Base-by-base conservation (phyloP, 352 stramenopile genomes). In the Globisporangium uncinulatum region DNA sequence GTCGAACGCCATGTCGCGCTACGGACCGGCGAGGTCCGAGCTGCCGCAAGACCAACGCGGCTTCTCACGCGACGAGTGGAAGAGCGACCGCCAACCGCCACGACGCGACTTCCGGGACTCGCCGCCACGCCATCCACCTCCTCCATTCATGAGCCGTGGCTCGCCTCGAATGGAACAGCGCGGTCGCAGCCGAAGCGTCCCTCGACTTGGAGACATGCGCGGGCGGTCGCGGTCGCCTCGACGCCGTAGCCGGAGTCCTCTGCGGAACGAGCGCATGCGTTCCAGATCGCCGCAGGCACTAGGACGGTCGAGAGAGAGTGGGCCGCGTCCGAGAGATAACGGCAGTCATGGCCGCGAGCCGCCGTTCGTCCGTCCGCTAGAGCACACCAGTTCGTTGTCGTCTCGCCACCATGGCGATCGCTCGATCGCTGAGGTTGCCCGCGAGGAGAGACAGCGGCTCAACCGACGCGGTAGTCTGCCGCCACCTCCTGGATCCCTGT, bases 361-460 rank as follows among this genome's bases (percentile, higher is more conserved):
- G 43, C 43, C 19, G 8, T 10, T 48, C 2, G 58, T 66, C 11
- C 63, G 57, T 45, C 57, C 53, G 10, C 19, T 66, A 13, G 62
- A 68, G n/a, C 70, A 63, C 17, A 29, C 58, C 31, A 43, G 51
- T 53, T 55, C 69, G 41, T 55, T 67, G 41, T 10, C 43, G 19
- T 65, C 59, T 9, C 68, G 60, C 6, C 44, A 50, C 56, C 57
- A 68, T 31, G 70, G 78, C 46, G 66, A 83, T 3, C 71, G 73
- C 29, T 83, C 73, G 17, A 80, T 85, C 54, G 76, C 74, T 1
- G 74, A 79, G 46, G 57, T 82, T 61, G 71, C 74, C 15, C 71
- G 69, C n/a, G 67, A 83, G 49, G 63, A 77, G 11, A 65, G 67
- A 4, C 64, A 83, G 34, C 73, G 67, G 11, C 69, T 68, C 17